A percentile compares a stretch with the other conserved stretches of the same genome.
phyloP scores from a whole-genome alignment of 768 basidiomycete genomes.

The Mycena albidolilacea region DNA sequence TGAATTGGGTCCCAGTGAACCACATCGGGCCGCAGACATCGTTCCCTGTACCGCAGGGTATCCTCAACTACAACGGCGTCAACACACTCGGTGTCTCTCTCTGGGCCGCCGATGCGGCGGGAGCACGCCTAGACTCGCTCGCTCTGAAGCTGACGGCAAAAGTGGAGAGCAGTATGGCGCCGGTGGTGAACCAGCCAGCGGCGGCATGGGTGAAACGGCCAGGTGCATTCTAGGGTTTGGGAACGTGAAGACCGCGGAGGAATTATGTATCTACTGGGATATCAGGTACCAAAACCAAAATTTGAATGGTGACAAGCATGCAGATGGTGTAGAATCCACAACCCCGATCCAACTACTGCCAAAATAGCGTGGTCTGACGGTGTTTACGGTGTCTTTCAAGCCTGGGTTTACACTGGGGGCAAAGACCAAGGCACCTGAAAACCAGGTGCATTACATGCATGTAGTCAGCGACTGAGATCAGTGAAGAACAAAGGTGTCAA shows the following conservation, averaged over 20 bases:
- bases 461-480: too few species aligned
- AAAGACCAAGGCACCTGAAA: too few species aligned
- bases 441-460: too few species aligned
- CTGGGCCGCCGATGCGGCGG: constrained; percentile 58
- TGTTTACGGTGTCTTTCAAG: too few species aligned
- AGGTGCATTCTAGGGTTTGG: constrained; percentile 47
- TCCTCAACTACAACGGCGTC: constrained; percentile 61
- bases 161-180: constrained; percentile 54
- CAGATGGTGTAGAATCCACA: too few species aligned
- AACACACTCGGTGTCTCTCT: constrained; percentile 66
- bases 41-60: constrained; percentile 65
- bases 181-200: constrained; percentile 53
- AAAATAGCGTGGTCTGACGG: too few species aligned
- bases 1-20: constrained; percentile 48
- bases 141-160: constrained; percentile 55
- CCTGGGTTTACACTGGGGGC: too few species aligned
- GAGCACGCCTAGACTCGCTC: constrained; percentile 59
- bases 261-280: not conserved
- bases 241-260: not conserved
- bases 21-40: constrained; percentile 58
- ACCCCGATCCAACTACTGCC: too few species aligned
- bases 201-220: constrained; percentile 51
- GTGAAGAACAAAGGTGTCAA: too few species aligned
- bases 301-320: too few species aligned
- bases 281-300: too few species aligned